Evolutionary conservation across 2,329 filamentous ascomycete genomes (phyloP).

Genomic region (Claviceps maximensis): DNA sequence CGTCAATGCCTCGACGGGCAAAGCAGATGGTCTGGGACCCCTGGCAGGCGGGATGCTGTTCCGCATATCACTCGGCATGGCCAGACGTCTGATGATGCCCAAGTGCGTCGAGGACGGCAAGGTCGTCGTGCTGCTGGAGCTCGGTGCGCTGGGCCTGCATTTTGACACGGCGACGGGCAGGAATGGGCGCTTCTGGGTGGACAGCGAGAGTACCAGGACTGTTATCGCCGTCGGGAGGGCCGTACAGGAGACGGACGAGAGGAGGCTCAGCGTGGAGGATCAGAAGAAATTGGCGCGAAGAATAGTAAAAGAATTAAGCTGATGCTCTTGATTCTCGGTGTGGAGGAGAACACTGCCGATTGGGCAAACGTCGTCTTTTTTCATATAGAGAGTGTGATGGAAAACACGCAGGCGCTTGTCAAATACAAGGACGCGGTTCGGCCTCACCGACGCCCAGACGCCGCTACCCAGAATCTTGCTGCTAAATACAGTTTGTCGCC

Average conservation of each 20-base stretch:
- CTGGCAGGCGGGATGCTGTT: conserved; percentile 80
- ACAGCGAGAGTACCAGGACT: conserved; percentile 59
- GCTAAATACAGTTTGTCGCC: neutral
- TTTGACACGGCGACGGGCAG: conserved; percentile 91
- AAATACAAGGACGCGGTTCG: neutral
- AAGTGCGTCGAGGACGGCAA: conserved; percentile 48
- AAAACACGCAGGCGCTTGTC: neutral
- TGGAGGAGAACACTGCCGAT: too few species aligned
- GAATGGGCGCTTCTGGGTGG: conserved; percentile 88
- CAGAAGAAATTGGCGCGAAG: conserved; percentile 60
- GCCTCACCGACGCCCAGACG: neutral
- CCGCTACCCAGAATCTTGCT: neutral
- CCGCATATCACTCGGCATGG: conserved; percentile 64
- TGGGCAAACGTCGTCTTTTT: too few species aligned
- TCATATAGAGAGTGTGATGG: too few species aligned
- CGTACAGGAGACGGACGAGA: conserved; percentile 64
- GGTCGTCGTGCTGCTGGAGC: conserved; percentile 63
- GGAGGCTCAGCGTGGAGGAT: conserved; percentile 45
- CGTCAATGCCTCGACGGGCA: conserved; percentile 73
- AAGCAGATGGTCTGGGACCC: conserved; percentile 75
- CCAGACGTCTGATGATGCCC: conserved; percentile 61
- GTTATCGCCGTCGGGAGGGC: conserved; percentile 69
- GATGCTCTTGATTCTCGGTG: conserved; percentile 10
- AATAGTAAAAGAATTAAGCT: conserved; percentile 46
- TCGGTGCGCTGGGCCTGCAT: conserved; percentile 61